Conservation (phyloP, 1,284 basidiomycete species). For the Grifola frondosa region DNA sequence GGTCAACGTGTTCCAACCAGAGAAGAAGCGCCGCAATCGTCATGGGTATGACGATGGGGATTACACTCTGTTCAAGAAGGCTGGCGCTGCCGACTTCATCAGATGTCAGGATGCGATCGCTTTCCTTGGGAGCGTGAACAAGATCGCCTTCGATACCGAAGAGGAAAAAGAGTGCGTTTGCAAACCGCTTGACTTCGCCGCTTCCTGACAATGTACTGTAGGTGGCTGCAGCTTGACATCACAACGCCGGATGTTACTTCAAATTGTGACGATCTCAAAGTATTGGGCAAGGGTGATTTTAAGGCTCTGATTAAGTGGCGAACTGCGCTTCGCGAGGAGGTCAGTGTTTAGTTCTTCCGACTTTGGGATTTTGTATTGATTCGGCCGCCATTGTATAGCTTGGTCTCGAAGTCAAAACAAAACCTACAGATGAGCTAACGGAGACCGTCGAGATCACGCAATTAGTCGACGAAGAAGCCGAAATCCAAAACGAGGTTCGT, state of each 20-base stretch:
- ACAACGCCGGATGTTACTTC: constrained; percentile 81
- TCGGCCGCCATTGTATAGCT: constrained; percentile 42
- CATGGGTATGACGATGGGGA: constrained; percentile 97
- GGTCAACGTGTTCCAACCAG: constrained; percentile 94
- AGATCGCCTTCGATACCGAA: constrained; percentile 80
- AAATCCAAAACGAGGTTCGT: constrained; percentile 83
- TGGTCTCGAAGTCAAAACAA: constrained; percentile 80
- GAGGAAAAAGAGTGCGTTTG: constrained; percentile 77
- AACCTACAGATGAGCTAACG: constrained; percentile 68
- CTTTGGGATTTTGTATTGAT: not conserved
- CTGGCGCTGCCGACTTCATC: constrained; percentile 77
- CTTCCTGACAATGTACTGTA: constrained; percentile 26
- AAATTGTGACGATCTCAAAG: constrained; percentile 92
- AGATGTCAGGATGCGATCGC: constrained; percentile 72
- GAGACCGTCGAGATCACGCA: constrained; percentile 78
- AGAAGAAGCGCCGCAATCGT: constrained; percentile 91
- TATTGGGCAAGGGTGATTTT: constrained; percentile 97
- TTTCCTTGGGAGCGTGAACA: constrained; percentile 82
- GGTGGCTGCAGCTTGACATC: constrained; percentile 71
- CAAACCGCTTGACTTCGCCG: constrained; percentile 4
- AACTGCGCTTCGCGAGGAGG: constrained; percentile 79
- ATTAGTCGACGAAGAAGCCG: constrained; percentile 81
- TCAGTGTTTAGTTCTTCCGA: constrained; percentile 28
- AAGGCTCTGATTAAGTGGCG: constrained; percentile 94
- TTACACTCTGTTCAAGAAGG: constrained; percentile 85